Conservation (phyloP, 257 asterid genomes). For the Nicotiana obtusifolia region DNA sequence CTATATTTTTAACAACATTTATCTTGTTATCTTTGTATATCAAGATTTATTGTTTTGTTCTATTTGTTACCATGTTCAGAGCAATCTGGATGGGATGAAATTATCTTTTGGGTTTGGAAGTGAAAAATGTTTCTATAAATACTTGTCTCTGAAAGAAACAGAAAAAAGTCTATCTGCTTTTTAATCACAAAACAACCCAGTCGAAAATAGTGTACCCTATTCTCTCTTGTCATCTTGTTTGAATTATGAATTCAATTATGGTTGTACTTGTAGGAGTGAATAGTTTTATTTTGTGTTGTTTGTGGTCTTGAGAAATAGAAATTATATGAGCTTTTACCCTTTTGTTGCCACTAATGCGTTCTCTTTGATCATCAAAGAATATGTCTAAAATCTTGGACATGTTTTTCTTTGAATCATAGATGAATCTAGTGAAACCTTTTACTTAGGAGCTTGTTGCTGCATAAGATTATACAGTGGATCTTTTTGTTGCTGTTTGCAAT, state of each 20-base stretch:
- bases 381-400: background rate
- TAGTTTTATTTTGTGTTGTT: background rate
- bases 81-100: background rate
- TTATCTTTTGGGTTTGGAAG: background rate
- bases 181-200: background rate
- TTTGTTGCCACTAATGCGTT: background rate
- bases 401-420: background rate
- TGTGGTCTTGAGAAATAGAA: background rate
- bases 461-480: background rate
- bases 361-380: background rate
- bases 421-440: background rate
- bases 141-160: background rate
- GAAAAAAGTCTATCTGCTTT: background rate
- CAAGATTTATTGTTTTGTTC: background rate
- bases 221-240: background rate
- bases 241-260: background rate
- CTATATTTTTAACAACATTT: background rate
- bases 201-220: background rate
- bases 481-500: conserved; percentile 1
- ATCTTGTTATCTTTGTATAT: background rate
- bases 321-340: background rate
- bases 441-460: background rate
- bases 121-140: background rate
- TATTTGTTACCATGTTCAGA: background rate
- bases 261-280: background rate